A percentile compares a stretch with the other conserved stretches of the same genome.
Evolutionary conservation across 192 early-diverging fungal species (phyloP).

Genomic region (Funneliformis mosseae): DNA sequence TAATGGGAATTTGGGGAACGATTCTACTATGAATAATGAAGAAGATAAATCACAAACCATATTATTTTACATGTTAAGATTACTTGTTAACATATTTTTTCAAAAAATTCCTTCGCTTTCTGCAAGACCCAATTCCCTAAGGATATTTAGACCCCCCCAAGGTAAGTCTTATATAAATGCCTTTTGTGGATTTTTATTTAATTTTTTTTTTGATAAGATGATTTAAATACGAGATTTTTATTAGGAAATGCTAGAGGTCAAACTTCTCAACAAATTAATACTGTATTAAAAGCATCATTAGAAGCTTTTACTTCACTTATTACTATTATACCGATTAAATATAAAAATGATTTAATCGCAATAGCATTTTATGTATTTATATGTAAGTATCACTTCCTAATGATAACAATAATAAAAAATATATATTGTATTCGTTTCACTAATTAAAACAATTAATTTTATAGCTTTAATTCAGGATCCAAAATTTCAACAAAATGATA

Average conservation of each 20-base stretch:
- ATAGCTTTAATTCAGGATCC: slow-evolving; percentile 49
- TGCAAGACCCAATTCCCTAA: slow-evolving; percentile 19
- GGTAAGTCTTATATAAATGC: not conserved
- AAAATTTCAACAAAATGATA: slow-evolving; percentile 47
- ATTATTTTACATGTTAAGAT: slow-evolving; percentile 45
- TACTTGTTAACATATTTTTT: slow-evolving; percentile 50
- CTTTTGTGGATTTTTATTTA: slow-evolving; percentile 24
- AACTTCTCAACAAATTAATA: slow-evolving; percentile 35
- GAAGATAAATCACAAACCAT: slow-evolving; percentile 33
- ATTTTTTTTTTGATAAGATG: not conserved
- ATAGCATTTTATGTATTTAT: slow-evolving; percentile 55
- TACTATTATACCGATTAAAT: slow-evolving; percentile 45
- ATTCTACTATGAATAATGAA: not conserved
- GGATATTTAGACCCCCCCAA: slow-evolving; percentile 13
- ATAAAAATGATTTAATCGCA: slow-evolving; percentile 51
- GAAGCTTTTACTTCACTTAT: slow-evolving; percentile 52
- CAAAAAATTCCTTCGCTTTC: slow-evolving; percentile 47
- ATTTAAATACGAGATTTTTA: slow-evolving; percentile 22
- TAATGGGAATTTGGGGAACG: not conserved
- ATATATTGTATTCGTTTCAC: not conserved
- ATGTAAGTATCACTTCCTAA: slow-evolving; percentile 32
- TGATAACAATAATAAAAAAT: not conserved
- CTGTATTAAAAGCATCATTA: slow-evolving; percentile 41
- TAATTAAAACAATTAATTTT: not conserved
- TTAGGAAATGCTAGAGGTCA: slow-evolving; percentile 13